A percentile compares a stretch with the other conserved stretches of the same genome.
Conservation (phyloP, 2,329 filamentous ascomycete species). For the Colletotrichum eremochloae region DNA sequence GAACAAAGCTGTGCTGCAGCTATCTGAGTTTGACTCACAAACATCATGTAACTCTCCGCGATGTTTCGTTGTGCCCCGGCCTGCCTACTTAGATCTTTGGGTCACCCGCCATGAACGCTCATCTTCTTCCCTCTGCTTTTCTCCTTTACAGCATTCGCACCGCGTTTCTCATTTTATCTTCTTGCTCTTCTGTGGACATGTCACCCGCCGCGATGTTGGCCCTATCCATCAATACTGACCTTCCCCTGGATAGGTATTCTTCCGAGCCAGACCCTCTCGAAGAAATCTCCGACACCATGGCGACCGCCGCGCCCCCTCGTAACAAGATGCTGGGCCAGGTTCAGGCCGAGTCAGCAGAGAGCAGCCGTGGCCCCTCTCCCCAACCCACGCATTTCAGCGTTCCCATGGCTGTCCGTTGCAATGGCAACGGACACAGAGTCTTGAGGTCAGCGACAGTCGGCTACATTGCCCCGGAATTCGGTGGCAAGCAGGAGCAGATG, state of each 20-base stretch:
- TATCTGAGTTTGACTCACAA: conserved; percentile 37
- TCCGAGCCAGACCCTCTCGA: conserved; percentile 56
- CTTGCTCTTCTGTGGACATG: conserved; percentile 21
- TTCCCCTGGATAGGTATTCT: conserved; percentile 56
- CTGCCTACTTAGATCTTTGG: conserved; percentile 35
- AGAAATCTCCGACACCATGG: conserved; percentile 50
- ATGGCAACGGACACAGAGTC: conserved; percentile 76
- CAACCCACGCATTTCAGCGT: conserved; percentile 89
- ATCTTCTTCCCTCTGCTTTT: conserved; percentile 6
- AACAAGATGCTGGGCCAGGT: conserved; percentile 59
- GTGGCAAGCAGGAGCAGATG: conserved; percentile 94
- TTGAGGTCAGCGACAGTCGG: conserved; percentile 91
- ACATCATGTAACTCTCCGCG: conserved; percentile 40
- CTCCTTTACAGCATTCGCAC: background rate
- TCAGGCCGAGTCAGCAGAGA: conserved; percentile 55
- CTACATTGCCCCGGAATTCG: conserved; percentile 94
- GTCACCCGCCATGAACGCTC: conserved; percentile 15
- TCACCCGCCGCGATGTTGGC: conserved; percentile 52
- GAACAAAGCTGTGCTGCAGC: conserved; percentile 26
- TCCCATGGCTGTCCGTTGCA: conserved; percentile 65
- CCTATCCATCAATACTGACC: conserved; percentile 57
- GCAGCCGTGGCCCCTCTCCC: conserved; percentile 80
- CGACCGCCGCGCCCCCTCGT: conserved; percentile 50
- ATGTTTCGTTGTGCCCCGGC: conserved; percentile 29
- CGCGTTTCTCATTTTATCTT: background rate